Percentiles rank a stretch among this genome's conserved stretches.
Evolutionary conservation across 345 rosid genomes (phyloP).

Genomic region (Raphanus sativus): DNA sequence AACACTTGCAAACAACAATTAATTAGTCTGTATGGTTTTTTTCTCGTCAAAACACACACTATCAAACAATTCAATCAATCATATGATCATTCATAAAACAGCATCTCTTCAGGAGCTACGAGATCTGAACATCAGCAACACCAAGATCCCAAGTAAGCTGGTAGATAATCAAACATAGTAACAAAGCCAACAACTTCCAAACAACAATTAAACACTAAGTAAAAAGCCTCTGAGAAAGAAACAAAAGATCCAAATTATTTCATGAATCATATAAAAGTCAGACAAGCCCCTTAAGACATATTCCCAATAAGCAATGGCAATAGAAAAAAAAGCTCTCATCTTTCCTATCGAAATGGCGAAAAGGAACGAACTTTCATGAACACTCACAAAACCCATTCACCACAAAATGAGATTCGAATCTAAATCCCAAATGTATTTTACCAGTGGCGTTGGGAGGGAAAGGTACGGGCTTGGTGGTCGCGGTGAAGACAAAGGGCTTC

Average conservation of each 20-base stretch:
- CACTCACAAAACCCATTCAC: background rate
- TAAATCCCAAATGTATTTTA: background rate
- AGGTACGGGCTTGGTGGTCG: slow-evolving; percentile 31
- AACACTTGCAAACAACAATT: slow-evolving; percentile 3
- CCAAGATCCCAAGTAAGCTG: background rate
- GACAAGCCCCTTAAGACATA: background rate
- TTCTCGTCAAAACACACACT: background rate
- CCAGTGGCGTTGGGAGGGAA: slow-evolving; percentile 27
- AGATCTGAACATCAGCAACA: background rate
- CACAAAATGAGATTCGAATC: slow-evolving; percentile 3
- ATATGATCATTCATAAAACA: background rate
- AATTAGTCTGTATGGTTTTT: slow-evolving; percentile 29
- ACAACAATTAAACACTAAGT: background rate
- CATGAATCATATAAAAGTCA: background rate
- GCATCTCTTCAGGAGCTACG: background rate
- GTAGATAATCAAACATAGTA: slow-evolving; percentile 1
- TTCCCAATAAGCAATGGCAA: background rate
- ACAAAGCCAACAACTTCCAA: slow-evolving; percentile 14
- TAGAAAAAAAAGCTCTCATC: background rate
- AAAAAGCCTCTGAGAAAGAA: slow-evolving; percentile 4
- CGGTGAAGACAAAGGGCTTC: slow-evolving; percentile 66
- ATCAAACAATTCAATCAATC: background rate
- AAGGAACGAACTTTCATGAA: background rate
- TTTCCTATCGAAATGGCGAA: background rate
- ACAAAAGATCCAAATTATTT: background rate